phyloP scores from a whole-genome alignment of 2,329 filamentous ascomycete species.

The Colletotrichum incanum region DNA sequence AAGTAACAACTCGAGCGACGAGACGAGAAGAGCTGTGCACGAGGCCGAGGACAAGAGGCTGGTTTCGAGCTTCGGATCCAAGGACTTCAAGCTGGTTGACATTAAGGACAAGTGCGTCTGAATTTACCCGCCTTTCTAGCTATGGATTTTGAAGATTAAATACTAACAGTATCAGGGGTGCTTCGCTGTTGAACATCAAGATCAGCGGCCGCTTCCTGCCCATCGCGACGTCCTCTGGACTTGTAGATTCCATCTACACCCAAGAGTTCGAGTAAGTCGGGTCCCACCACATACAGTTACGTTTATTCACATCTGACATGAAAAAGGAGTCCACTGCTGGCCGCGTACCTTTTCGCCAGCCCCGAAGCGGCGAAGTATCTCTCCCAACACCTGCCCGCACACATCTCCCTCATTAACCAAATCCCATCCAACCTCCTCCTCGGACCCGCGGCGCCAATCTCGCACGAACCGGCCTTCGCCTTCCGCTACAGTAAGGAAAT shows the following conservation, averaged over 20 bases:
- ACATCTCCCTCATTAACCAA: constrained; percentile 70
- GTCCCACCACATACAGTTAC: background rate
- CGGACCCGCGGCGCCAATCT: constrained; percentile 31
- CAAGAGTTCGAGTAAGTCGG: constrained; percentile 28
- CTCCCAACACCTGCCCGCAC: constrained; percentile 67
- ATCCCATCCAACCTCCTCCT: constrained; percentile 68
- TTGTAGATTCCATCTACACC: constrained; percentile 28
- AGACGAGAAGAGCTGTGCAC: constrained; percentile 44
- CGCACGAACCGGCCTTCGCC: constrained; percentile 18
- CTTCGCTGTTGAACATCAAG: constrained; percentile 39
- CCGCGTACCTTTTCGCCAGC: constrained; percentile 68
- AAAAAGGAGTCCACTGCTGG: constrained; percentile 49
- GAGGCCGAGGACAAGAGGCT: constrained; percentile 48
- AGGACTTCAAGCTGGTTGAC: constrained; percentile 39
- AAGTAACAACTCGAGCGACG: constrained; percentile 44
- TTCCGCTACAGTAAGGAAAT: constrained; percentile 37
- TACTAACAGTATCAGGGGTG: constrained; percentile 13
- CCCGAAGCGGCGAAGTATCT: constrained; percentile 71
- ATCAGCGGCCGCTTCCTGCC: constrained; percentile 49
- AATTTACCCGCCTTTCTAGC: constrained; percentile 43
- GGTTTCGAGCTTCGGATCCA: constrained; percentile 37
- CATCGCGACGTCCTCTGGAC: constrained; percentile 41
- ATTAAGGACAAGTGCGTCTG: constrained; percentile 42
- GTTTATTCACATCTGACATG: constrained; percentile 26
- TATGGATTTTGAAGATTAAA: constrained; percentile 41